phyloP scores from a whole-genome alignment of 1,284 basidiomycete genomes.

The Puccinia novopanici region DNA sequence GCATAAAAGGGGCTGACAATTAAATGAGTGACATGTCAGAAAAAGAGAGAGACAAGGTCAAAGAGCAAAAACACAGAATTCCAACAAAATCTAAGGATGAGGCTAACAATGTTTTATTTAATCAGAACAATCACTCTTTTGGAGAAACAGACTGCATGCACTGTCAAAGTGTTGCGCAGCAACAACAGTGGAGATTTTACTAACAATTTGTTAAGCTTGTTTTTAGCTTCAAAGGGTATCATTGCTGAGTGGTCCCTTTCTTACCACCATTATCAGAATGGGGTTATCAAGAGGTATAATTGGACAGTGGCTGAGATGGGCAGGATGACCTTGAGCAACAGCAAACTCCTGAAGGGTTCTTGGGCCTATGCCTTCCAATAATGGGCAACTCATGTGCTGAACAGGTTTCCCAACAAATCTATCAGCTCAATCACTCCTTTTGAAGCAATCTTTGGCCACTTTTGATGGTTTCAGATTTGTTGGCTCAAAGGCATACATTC shows the following conservation, averaged over 20 bases:
- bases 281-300: constrained; percentile 7
- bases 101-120: not conserved
- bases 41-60: no score
- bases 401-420: not conserved
- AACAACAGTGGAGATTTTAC: constrained; percentile 13
- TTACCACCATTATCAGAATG: constrained; percentile 30
- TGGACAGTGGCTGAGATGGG: not conserved
- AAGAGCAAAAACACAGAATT: no score
- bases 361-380: not conserved
- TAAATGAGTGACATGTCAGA: no score
- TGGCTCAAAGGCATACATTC: not conserved
- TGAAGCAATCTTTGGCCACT: not conserved
- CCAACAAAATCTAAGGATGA: not conserved
- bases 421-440: not conserved
- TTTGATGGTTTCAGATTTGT: not conserved
- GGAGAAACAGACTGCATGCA: not conserved
- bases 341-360: not conserved
- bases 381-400: not conserved
- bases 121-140: not conserved
- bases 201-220: not conserved
- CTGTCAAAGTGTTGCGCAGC: not conserved
- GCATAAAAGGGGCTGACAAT: no score
- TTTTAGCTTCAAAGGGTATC: not conserved
- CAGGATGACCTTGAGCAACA: not conserved
- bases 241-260: not conserved